A percentile compares a stretch with the other conserved stretches of the same genome.
These are phyloP conservation scores for Rhodamnia argentea DNA, from an alignment of 345 rosid species.

Conservation along the genomic window DNA sequence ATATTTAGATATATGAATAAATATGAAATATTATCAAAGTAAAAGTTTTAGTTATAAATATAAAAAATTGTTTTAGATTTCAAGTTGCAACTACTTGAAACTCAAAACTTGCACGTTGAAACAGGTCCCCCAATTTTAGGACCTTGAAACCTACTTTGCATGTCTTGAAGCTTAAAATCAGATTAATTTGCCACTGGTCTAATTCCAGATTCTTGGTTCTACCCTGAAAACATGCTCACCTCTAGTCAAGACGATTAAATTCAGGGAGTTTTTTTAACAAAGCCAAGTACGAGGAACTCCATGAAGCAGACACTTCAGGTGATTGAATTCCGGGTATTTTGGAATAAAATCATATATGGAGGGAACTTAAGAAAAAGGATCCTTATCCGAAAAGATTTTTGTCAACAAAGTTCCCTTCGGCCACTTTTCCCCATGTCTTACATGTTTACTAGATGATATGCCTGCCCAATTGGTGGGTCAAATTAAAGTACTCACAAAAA, in stretches of 20 bases:
- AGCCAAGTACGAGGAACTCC: not conserved
- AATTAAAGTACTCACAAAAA: not conserved
- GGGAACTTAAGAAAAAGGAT: not conserved
- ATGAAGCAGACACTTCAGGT: not conserved
- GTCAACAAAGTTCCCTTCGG: not conserved
- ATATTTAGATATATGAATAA: no score
- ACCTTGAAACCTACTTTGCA: no score
- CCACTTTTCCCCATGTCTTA: not conserved
- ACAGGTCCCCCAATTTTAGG: no score
- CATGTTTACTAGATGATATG: not conserved
- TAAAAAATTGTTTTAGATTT: no score
- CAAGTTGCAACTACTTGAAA: no score
- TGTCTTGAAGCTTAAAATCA: no score
- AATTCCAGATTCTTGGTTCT: no score
- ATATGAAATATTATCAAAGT: no score
- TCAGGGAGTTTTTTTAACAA: not conserved
- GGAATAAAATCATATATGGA: not conserved
- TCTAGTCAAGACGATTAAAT: not conserved
- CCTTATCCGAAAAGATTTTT: not conserved
- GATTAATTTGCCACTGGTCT: no score
- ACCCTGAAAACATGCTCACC: no score
- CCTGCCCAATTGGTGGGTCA: not conserved
- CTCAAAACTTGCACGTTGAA: no score
- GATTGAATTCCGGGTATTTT: not conserved
- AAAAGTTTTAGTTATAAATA: no score